These are phyloP conservation scores for Cardiospermum halicacabum DNA, from an alignment of 345 rosid species.

Conservation along the genomic window DNA sequence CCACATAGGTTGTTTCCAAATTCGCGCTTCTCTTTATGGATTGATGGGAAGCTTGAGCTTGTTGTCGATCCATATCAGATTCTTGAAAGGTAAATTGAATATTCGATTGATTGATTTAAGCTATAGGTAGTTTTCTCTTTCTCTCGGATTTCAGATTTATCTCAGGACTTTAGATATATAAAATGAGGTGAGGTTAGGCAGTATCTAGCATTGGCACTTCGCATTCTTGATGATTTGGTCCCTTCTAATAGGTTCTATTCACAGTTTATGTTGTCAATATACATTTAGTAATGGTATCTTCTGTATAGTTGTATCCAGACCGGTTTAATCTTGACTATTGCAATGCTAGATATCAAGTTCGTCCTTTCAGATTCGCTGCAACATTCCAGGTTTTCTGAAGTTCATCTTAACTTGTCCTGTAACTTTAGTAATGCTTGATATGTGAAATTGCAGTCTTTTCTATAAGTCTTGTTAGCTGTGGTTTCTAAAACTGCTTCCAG, in stretches of 20 bases:
- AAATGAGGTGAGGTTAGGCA: background rate
- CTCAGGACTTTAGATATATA: background rate
- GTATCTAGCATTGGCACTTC: background rate
- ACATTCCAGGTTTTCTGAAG: background rate
- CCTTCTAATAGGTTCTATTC: background rate
- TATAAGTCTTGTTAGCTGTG: background rate
- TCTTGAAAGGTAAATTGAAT: conserved; percentile 68
- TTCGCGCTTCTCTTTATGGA: conserved; percentile 90
- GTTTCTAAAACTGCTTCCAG: background rate
- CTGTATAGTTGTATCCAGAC: background rate
- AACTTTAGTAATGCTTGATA: background rate
- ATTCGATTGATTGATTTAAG: background rate
- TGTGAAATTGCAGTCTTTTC: background rate
- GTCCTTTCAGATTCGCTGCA: background rate
- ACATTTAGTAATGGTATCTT: background rate
- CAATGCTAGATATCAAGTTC: background rate
- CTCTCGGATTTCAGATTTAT: conserved; percentile 1
- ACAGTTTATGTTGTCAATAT: background rate
- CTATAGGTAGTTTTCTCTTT: background rate
- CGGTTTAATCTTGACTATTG: background rate
- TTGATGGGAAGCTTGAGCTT: conserved; percentile 98
- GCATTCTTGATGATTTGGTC: background rate
- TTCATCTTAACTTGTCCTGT: background rate
- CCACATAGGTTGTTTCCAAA: conserved; percentile 88
- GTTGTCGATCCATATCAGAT: conserved; percentile 92